These are phyloP conservation scores for Fusarium paranaense DNA, from an alignment of 2,329 filamentous ascomycete genomes.

Conservation along the genomic window DNA sequence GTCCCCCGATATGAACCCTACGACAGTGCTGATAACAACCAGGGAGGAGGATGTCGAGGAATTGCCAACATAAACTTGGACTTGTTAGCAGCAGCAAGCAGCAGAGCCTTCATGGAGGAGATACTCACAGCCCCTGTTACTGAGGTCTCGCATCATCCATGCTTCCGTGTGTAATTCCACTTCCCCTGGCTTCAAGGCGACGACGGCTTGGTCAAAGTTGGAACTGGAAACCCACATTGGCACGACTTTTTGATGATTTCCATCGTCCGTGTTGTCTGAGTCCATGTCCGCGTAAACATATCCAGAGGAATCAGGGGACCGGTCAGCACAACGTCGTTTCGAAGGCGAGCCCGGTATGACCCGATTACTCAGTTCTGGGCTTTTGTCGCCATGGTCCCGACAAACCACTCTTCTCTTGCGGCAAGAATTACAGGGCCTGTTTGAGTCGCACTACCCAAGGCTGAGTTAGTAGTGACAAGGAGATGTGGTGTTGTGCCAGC, in stretches of 20 bases:
- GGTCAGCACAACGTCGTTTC: background rate
- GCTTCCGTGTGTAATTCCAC: slow-evolving; percentile 65
- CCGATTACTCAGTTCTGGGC: background rate
- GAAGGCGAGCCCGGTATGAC: background rate
- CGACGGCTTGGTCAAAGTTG: background rate
- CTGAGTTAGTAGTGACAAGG: slow-evolving; percentile 4
- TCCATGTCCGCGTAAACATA: background rate
- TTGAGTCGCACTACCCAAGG: slow-evolving; percentile 65
- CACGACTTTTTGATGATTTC: background rate
- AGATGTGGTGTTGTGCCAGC: background rate
- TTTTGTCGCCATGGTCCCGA: background rate
- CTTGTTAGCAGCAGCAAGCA: slow-evolving; percentile 28
- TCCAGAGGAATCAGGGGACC: background rate
- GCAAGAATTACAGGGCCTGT: slow-evolving; percentile 69
- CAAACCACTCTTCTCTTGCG: slow-evolving; percentile 51
- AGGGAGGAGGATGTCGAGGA: slow-evolving; percentile 71
- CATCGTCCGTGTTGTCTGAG: background rate
- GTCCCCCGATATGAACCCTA: slow-evolving; percentile 64
- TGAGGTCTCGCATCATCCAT: slow-evolving; percentile 70
- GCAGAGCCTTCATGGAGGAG: background rate
- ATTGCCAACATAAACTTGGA: slow-evolving; percentile 70
- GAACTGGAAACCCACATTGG: background rate
- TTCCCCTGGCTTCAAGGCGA: slow-evolving; percentile 60
- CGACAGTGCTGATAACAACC: slow-evolving; percentile 70
- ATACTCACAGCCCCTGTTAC: slow-evolving; percentile 65